phyloP scores from a whole-genome alignment of 2,329 filamentous ascomycete species.

The Paracamarosporium sp. region DNA sequence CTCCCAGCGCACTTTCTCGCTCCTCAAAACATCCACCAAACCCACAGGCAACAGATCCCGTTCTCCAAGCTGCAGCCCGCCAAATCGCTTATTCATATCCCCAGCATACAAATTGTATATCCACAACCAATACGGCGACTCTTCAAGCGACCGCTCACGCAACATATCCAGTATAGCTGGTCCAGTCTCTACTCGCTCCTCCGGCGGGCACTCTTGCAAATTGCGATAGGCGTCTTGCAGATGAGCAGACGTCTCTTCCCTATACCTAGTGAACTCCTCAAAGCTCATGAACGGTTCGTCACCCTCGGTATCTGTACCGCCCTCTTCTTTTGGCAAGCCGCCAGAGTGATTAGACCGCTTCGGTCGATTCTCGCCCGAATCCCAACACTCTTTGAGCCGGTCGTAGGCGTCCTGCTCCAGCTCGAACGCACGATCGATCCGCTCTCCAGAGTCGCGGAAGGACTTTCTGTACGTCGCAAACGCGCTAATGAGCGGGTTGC shows the following conservation, averaged over 20 bases:
- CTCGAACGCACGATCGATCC: constrained; percentile 27
- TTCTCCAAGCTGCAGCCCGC: constrained; percentile 48
- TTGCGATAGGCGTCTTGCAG: constrained; percentile 45
- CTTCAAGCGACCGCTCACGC: background rate
- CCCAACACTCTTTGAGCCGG: constrained; percentile 32
- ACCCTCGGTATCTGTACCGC: constrained; percentile 31
- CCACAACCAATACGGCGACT: constrained; percentile 56
- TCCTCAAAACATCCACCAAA: constrained; percentile 47
- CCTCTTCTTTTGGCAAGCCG: constrained; percentile 4
- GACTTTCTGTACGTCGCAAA: constrained; percentile 46
- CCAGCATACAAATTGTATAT: constrained; percentile 49
- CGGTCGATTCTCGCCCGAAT: constrained; percentile 24
- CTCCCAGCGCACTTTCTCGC: constrained; percentile 48
- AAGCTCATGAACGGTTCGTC: constrained; percentile 53
- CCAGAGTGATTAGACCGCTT: constrained; percentile 7
- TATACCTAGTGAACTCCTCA: constrained; percentile 53
- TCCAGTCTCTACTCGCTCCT: constrained; percentile 30
- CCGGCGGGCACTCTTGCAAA: constrained; percentile 46
- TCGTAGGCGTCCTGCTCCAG: constrained; percentile 46
- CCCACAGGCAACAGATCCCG: constrained; percentile 50
- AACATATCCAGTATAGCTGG: constrained; percentile 20
- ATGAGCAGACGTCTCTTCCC: constrained; percentile 48
- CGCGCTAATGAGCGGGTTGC: constrained; percentile 55
- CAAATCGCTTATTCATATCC: constrained; percentile 51
- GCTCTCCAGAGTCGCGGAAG: constrained; percentile 12